Evolutionary conservation across 176 grass and related monocot genomes (phyloP), one percentile per base, ranked within the genome.

Genomic region (Neostapfia colusana): DNA sequence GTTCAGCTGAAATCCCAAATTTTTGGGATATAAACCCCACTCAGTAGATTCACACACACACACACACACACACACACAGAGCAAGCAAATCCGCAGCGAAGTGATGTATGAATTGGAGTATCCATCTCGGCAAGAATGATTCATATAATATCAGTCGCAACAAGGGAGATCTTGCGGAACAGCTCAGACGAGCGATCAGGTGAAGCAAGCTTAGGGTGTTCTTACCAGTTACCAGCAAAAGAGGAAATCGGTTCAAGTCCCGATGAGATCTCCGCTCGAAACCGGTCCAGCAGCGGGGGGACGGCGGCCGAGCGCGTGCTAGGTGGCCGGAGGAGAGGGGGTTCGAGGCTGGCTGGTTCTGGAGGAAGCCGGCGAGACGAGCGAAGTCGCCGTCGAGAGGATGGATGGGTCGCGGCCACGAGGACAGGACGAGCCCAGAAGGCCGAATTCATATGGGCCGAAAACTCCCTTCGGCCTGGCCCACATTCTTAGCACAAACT

Each of bases 161-260:
- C 25, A 76, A 13, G 11, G 10, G 35, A 43, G 74, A 76, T 63
- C 58, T 27, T 12, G 57, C 26, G 5, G 8, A 76, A 35, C 73
- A 34, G 7, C 59, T 62, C 13, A 34, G 26, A 34, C 4, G 13
- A 62, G 28, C 27, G 26, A 63, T 35, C 28, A 7, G 16, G 1
- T 0, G 60, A 36, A 63, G 60, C 31, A 64, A 20, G 10, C 43
- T 50, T 50, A 48, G 39, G 20, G 23, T 8, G 28, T 76, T 38
- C 74, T 65, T 77, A 77, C 43, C 74, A 36, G 20, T 65, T 77
- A 77, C 43, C 74, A 36, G 20, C 27, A 36, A 11, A 64, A 63
- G 58, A 16, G 3, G 27, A 63, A 35, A 20, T 64, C 74, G 24
- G 20, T 37, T 34, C 10, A 5, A 13, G n/a, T 48, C 13, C 17